A percentile compares a stretch with the other conserved stretches of the same genome.
Conservation (phyloP, 495 filamentous ascomycete genomes). For the Trichoderma gamsii region DNA sequence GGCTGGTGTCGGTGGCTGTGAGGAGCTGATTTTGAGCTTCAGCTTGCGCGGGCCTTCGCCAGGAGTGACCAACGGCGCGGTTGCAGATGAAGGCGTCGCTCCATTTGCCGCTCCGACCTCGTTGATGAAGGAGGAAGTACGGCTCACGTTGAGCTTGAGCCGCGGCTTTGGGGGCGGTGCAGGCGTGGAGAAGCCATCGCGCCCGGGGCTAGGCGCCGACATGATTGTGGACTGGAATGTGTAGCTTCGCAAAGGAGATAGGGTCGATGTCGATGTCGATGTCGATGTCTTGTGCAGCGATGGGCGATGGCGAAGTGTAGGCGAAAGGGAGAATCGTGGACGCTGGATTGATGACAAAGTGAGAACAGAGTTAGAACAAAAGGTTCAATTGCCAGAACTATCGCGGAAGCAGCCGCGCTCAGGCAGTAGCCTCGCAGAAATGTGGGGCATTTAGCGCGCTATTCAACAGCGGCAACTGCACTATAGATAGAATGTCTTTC, state of each 20-base stretch:
- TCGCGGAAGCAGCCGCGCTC: background rate
- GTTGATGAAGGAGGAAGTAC: constrained; percentile 12
- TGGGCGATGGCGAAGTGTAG: background rate
- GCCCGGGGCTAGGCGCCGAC: constrained; percentile 5
- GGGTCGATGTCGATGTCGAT: background rate
- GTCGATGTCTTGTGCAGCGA: background rate
- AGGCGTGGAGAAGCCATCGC: background rate
- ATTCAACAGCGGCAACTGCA: background rate
- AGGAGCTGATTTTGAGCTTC: constrained; percentile 47
- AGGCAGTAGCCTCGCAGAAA: constrained; percentile 11
- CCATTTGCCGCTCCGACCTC: background rate
- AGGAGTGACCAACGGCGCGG: background rate
- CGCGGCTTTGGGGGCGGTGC: constrained; percentile 14
- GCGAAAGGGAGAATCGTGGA: background rate
- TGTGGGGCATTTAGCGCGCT: background rate
- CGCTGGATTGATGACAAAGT: background rate
- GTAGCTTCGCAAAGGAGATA: too few relatives aligned
- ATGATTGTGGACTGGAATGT: background rate
- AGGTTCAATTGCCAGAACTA: background rate
- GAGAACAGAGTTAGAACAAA: background rate
- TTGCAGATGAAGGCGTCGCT: background rate
- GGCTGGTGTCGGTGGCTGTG: constrained; percentile 41
- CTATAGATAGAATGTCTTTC: background rate
- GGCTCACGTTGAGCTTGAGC: constrained; percentile 16
- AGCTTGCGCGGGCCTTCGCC: constrained; percentile 35